phyloP scores from a whole-genome alignment of 2,329 filamentous ascomycete genomes.

The Curvularia verruculosa region DNA sequence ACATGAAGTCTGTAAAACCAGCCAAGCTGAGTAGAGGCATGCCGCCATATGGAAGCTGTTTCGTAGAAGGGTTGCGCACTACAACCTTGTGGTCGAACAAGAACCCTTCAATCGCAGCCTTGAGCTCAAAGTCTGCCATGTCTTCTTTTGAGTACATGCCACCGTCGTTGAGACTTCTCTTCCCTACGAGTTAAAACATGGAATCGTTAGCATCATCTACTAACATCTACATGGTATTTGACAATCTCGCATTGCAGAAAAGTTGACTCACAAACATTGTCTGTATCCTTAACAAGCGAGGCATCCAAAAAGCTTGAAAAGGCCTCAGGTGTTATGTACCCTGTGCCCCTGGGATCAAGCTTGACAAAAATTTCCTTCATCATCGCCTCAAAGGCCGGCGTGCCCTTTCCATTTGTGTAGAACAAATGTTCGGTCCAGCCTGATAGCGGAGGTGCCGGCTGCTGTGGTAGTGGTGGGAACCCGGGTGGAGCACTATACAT shows the following conservation, averaged over 20 bases:
- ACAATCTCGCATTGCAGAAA: background rate
- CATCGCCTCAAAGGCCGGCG: slow-evolving; percentile 2
- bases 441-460: slow-evolving; percentile 2
- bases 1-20: slow-evolving; percentile 3
- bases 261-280: slow-evolving; percentile 2
- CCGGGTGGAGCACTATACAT: slow-evolving; percentile 1
- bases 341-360: slow-evolving; percentile 1
- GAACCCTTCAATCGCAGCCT: slow-evolving; percentile 5
- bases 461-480: background rate
- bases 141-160: slow-evolving; percentile 6
- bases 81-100: slow-evolving; percentile 6
- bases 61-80: background rate
- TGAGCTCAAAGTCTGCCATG: slow-evolving; percentile 7
- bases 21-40: slow-evolving; percentile 7
- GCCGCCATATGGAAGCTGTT: slow-evolving; percentile 2
- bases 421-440: slow-evolving; percentile 7
- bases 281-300: background rate
- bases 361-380: slow-evolving; percentile 5
- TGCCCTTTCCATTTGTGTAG: slow-evolving; percentile 3
- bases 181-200: background rate
- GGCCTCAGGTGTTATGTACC: slow-evolving; percentile 2
- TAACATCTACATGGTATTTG: background rate
- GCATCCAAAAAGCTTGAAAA: slow-evolving; percentile 2
- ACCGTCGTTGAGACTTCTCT: background rate
- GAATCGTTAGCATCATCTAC: background rate